Evolutionary conservation across 2,329 filamentous ascomycete species (phyloP).

Genomic region (Aspergillus neoniger): DNA sequence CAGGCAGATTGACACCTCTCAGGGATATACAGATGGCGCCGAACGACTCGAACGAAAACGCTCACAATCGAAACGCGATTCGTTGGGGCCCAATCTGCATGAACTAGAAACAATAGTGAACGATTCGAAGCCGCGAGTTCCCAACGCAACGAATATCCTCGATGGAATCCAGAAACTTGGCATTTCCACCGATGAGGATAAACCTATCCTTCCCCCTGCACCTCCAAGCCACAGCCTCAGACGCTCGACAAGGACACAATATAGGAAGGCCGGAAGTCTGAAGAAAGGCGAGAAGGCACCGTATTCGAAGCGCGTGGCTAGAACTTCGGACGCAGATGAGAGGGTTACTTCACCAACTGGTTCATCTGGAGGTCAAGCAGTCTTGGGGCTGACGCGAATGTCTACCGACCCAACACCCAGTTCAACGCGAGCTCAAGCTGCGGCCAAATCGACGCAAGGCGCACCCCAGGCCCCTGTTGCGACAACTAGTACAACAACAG

Average conservation of each 20-base stretch:
- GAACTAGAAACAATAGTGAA: constrained; percentile 79
- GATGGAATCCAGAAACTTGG: constrained; percentile 45
- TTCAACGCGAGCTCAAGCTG: constrained; percentile 47
- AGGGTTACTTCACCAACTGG: constrained; percentile 41
- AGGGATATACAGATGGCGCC: constrained; percentile 78
- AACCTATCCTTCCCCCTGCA: constrained; percentile 78
- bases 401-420: constrained; percentile 40
- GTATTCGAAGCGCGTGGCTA: constrained; percentile 71
- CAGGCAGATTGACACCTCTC: constrained; percentile 77
- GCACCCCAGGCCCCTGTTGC: constrained; percentile 24
- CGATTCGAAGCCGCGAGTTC: constrained; percentile 70
- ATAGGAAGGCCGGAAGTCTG: constrained; percentile 77
- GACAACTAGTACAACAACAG: constrained; percentile 22
- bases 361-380: constrained; percentile 37
- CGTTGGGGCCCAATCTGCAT: constrained; percentile 64
- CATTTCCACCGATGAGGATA: constrained; percentile 64
- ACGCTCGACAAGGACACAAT: constrained; percentile 88
- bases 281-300: constrained; percentile 74
- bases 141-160: constrained; percentile 62
- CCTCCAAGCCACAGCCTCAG: constrained; percentile 76
- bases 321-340: constrained; percentile 64
- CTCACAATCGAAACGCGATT: constrained; percentile 59
- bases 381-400: constrained; percentile 37
- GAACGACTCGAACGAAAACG: constrained; percentile 74
- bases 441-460: constrained; percentile 37